Base-by-base conservation (phyloP, 2,329 filamentous ascomycete genomes). In the Fusarium vanettenii region DNA sequence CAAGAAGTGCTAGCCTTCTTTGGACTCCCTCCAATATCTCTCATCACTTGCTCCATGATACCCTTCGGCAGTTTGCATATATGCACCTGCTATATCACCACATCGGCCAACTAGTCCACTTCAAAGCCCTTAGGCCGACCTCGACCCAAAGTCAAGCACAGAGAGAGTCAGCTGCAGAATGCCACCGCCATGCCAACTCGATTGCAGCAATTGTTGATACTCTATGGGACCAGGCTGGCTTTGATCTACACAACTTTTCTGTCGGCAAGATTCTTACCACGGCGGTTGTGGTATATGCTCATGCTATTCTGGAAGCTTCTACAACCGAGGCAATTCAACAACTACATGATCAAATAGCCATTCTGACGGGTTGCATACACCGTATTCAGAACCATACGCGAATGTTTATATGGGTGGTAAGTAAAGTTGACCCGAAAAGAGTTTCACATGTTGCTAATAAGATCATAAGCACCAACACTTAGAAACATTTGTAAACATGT, bases 231-330 rank as follows among this genome's bases (percentile, higher is more conserved):
- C 20, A 50, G 14, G 52, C 35, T 2, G 20, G 52, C 8, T 60
- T 65, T 45, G 63, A 65, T 11, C 63, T 65, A 6, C 63, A 65
- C 18, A 65, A 65, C 20, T 48, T 65, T n/a, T 65, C 63, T 14
- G 18, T 65, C 10, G 63, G 63, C 39, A 57, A 65, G 39, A 65
- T 65, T 4, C n/a, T 65, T 10, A 65, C 63, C 29, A 45, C 57
- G 14, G 25, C 63, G 5, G 39, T 31, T 25, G 63, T 65, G 18
- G 63, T 65, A 13, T 27, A 43, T 16, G 39, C 61, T 5, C 61
- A 64, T 20, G 55, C 55, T n/a, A 16, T 59, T 5, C 35, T 59
- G 20, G 55, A 27, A 37, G 33, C 55, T 4, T 25, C 33, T 10
- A 25, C 20, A 11, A 25, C n/a, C 6, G 55, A 39, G 20, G 29